Percentiles rank a stretch among this genome's conserved stretches.
Conservation (phyloP, 345 rosid genomes). For the Reutealis trisperma region DNA sequence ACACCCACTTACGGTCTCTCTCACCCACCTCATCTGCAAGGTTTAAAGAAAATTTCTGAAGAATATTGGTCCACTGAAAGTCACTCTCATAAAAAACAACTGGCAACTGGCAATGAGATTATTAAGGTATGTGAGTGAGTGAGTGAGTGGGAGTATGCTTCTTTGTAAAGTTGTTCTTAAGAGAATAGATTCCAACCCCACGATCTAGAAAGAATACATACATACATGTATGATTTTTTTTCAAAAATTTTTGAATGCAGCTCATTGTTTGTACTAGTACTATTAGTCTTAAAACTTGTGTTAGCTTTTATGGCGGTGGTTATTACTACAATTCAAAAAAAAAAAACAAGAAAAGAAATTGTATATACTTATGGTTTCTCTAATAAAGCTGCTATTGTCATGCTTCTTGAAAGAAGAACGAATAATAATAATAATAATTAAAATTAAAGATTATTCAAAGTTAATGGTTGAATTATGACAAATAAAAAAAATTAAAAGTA, state of each 20-base stretch:
- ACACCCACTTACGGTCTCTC: constrained; percentile 20
- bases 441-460: constrained; percentile 7
- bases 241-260: too few species aligned
- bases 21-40: constrained; percentile 34
- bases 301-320: neutral
- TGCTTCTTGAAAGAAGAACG: constrained; percentile 23
- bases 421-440: neutral
- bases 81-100: constrained; percentile 33
- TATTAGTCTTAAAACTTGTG: constrained; percentile 21
- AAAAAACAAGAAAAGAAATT: neutral
- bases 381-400: constrained; percentile 38
- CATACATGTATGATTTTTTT: too few species aligned
- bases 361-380: neutral
- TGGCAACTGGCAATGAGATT: constrained; percentile 25
- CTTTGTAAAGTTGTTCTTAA: constrained; percentile 28
- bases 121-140: constrained; percentile 28
- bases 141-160: constrained; percentile 19
- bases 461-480: neutral
- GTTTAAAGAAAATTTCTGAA: constrained; percentile 22
- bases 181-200: constrained; percentile 42
- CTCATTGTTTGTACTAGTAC: too few species aligned
- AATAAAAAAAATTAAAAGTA: neutral
- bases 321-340: neutral
- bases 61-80: constrained; percentile 42
- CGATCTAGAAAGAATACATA: constrained; percentile 21